Base-by-base conservation (phyloP, 2,329 filamentous ascomycete species). In the Ascochyta pisi region DNA sequence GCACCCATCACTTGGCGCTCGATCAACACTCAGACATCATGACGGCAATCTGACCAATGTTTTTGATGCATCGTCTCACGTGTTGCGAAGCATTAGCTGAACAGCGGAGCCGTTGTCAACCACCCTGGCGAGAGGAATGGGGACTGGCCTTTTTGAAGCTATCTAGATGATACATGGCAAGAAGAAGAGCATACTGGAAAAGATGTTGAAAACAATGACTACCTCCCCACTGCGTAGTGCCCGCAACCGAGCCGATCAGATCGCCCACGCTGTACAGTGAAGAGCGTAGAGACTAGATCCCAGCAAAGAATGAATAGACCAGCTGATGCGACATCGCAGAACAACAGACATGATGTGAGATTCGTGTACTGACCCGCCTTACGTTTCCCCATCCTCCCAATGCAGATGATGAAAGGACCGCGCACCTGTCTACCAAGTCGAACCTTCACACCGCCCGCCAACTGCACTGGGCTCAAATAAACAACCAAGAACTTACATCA, bases 281-380 rank as follows among this genome's bases (percentile, higher is more conserved):
- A 57, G 62, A 69, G 64, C 60, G 60, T 61, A 62, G 60, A 63
- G 29, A 61, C 56, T 50, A 50, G 41, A 60, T 47, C 44, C 45
- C 43, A 45, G 22, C 45, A 50, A 53, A 60, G 57, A 60, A 65
- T 57, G 52, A 62, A 60, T 54, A 57, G 52, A 59, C 57, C 50
- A 57, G 47, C 45, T 53, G 54, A 52, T 61, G 58, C 63, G 47
- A 63, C 60, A 51, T 60, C 57, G 61, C 59, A 61, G 60, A 66
- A 68, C 68, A 70, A 71, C 68, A 71, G 58, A 69, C 64, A 70
- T 68, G 67, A 60, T 65, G 63, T 63, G 64, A 66, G 64, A 70
- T 70, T 70, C 63, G 62, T 69, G 64, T 64, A 67, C 66, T 68
- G 62, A 63, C 62, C 62, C 60, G 53, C 52, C 58, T 42, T 58